Conservation (phyloP, 345 rosid genomes). For the Balakata baccata region DNA sequence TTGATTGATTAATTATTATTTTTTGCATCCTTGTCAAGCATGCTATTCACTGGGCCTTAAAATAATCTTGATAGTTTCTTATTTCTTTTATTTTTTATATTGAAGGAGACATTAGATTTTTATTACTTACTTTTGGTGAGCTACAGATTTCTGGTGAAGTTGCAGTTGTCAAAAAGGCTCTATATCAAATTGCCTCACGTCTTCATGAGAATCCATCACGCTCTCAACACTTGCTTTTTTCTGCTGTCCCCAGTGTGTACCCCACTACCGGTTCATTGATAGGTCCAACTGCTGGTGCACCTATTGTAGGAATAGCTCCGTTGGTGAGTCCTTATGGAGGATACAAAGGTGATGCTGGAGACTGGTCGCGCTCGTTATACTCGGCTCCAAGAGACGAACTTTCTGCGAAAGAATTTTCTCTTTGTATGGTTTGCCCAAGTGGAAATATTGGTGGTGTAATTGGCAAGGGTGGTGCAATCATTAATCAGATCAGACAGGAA, state of each 20-base stretch:
- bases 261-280: slow-evolving; percentile 56
- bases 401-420: slow-evolving; percentile 66
- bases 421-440: slow-evolving; percentile 73
- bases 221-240: slow-evolving; percentile 69
- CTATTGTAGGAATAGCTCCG: slow-evolving; percentile 78
- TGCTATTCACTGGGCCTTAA: background rate
- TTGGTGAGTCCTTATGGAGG: slow-evolving; percentile 74
- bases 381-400: slow-evolving; percentile 80
- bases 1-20: background rate
- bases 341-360: slow-evolving; percentile 72
- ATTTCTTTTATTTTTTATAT: background rate
- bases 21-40: background rate
- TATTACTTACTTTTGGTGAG: slow-evolving; percentile 3
- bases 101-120: background rate
- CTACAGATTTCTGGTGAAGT: slow-evolving; percentile 81
- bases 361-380: slow-evolving; percentile 75
- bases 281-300: slow-evolving; percentile 55
- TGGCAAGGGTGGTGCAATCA: slow-evolving; percentile 88
- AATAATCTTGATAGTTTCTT: background rate
- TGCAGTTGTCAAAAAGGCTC: slow-evolving; percentile 73
- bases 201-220: slow-evolving; percentile 93
- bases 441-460: slow-evolving; percentile 87
- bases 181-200: slow-evolving; percentile 71
- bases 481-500: slow-evolving; percentile 92
- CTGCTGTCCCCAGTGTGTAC: slow-evolving; percentile 55